These are phyloP conservation scores for Rhizophagus sp. DNA, from an alignment of 192 early-diverging fungal genomes.

Conservation along the genomic window DNA sequence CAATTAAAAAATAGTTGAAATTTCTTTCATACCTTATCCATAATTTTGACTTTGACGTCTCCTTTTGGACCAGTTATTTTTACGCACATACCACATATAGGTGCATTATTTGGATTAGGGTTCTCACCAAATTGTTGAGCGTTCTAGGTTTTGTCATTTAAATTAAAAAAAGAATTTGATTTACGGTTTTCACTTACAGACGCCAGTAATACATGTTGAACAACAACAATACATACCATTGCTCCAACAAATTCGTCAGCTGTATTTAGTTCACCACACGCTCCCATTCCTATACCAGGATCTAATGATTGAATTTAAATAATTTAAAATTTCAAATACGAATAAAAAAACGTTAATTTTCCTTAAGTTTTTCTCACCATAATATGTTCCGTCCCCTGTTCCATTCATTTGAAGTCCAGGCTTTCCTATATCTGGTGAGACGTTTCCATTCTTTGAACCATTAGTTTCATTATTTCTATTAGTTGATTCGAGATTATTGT, in stretches of 20 bases:
- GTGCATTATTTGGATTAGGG: conserved; percentile 41
- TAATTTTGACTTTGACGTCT: conserved; percentile 44
- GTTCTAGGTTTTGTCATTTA: background rate
- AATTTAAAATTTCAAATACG: background rate
- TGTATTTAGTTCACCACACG: background rate
- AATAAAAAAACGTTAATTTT: background rate
- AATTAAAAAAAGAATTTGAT: background rate
- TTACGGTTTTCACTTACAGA: background rate
- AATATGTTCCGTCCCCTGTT: background rate
- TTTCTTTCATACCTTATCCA: conserved; percentile 47
- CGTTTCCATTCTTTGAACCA: too few species aligned
- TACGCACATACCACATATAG: conserved; percentile 52
- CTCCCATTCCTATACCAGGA: background rate
- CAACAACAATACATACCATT: conserved; percentile 5
- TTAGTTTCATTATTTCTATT: too few species aligned
- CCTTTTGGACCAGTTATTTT: conserved; percentile 48
- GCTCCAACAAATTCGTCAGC: conserved; percentile 1
- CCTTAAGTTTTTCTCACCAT: background rate
- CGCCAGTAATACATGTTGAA: too few species aligned
- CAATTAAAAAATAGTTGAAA: too few species aligned
- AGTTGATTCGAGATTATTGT: background rate
- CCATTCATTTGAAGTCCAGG: conserved; percentile 1
- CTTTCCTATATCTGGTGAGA: background rate
- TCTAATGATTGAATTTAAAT: background rate
- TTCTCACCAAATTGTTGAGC: conserved; percentile 47